Evolutionary conservation across 179 eudicot genomes (phyloP).

Genomic region (Beta corolliflora): DNA sequence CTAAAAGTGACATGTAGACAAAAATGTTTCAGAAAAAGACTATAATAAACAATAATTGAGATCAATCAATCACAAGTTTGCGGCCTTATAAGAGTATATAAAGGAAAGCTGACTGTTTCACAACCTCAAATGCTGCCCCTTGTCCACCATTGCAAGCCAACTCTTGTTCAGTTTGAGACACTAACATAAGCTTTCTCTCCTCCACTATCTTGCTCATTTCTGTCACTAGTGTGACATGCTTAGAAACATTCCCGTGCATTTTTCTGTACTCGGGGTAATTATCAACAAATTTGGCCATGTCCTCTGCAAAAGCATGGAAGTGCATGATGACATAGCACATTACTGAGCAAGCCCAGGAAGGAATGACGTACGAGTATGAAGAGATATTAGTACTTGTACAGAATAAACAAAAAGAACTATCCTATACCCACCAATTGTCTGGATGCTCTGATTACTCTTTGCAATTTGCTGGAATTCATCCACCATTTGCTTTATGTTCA

Average conservation of each 20-base stretch:
- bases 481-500: conserved; percentile 89
- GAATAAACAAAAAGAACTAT: neutral
- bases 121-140: conserved; percentile 93
- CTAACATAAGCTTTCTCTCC: conserved; percentile 88
- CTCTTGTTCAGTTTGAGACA: conserved; percentile 93
- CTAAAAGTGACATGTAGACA: neutral
- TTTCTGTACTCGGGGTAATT: conserved; percentile 88
- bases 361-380: neutral
- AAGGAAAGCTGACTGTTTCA: conserved; percentile 16
- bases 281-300: conserved; percentile 97
- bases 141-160: conserved; percentile 96
- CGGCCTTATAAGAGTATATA: neutral
- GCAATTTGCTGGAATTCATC: conserved; percentile 93
- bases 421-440: conserved; percentile 69
- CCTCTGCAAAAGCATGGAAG: conserved; percentile 55
- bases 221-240: conserved; percentile 86
- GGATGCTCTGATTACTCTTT: conserved; percentile 87
- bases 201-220: conserved; percentile 97
- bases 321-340: conserved; percentile 3
- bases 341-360: neutral
- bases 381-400: conserved; percentile 1
- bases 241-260: conserved; percentile 94
- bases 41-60: neutral
- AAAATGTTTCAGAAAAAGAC: neutral
- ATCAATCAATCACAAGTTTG: neutral